Base-by-base conservation (phyloP, 2,329 filamentous ascomycete species). In the Talaromyces sp. region DNA sequence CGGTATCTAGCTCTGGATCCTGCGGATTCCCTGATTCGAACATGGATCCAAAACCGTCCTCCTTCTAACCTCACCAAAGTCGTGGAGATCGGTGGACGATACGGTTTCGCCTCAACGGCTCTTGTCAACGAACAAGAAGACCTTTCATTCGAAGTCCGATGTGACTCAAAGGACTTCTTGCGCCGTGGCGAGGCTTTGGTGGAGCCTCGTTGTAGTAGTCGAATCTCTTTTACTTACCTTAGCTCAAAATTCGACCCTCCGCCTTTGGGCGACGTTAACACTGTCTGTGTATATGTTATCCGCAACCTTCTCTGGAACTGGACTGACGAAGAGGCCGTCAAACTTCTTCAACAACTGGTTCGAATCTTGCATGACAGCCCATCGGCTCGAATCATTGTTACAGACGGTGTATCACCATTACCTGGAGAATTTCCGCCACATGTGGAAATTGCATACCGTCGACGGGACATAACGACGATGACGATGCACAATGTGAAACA, bases 401-500 rank as follows among this genome's bases (percentile, higher is more conserved):
- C 39, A 8, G 39, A 40, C 17, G 39, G 39, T 3, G 39, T 62
- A 45, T 62, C 53, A 6, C 62, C 62, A 17, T 35, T 55, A n/a
- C 15, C n/a, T 1, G 60, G 58, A 10, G 57, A 43, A 15, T 64
- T 64, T 40, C 54, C 43, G 13, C 36, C 45, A 13, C 53, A 63
- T 48, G 53, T 62, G 5, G 62, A 64, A 45, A 51, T 55, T 15
- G 60, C 60, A n/a, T 64, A 59, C 35, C 62, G 62, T 11, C 53
- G 62, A 37, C 60, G 62, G 21, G 62, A 64, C 40, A 58, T 64
- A 17, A 62, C 62, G 21, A 17, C 60, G 2, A 64, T 63, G 62
- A 64, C 62, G 7, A 64, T 64, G 62, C 62, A 63, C 37, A 64
- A 64, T 58, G 60, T 50, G 19, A 63, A 64, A 57, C 62, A 62